A percentile compares a stretch with the other conserved stretches of the same genome.
Evolutionary conservation across 2,329 filamentous ascomycete species (phyloP).

Genomic region (Juglanconis oblonga): DNA sequence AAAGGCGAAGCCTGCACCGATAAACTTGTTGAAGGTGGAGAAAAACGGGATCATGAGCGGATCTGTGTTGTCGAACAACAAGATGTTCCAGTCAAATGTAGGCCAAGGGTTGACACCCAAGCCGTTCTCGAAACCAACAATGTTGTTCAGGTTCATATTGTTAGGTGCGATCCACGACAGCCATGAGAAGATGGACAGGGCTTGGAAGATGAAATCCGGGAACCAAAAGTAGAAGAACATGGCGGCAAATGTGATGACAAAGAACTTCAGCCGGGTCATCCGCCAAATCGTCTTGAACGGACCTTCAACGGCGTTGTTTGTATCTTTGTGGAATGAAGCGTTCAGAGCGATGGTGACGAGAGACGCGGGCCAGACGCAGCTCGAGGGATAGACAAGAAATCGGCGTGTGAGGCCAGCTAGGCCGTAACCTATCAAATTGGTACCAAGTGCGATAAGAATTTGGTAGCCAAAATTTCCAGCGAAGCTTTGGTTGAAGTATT

Average conservation of each 20-base stretch:
- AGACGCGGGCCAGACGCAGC: slow-evolving; percentile 49
- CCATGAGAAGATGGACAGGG: slow-evolving; percentile 47
- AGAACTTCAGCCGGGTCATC: slow-evolving; percentile 44
- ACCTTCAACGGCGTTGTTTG: slow-evolving; percentile 27
- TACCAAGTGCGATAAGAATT: slow-evolving; percentile 46
- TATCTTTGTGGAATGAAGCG: slow-evolving; percentile 43
- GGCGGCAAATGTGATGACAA: slow-evolving; percentile 36
- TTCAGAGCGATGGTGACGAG: slow-evolving; percentile 46
- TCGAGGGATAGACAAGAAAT: slow-evolving; percentile 38
- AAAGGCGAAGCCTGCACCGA: slow-evolving; percentile 54
- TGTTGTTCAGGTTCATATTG: slow-evolving; percentile 29
- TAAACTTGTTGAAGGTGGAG: slow-evolving; percentile 60
- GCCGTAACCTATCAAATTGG: slow-evolving; percentile 55
- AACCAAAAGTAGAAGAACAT: slow-evolving; percentile 54
- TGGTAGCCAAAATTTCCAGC: slow-evolving; percentile 47
- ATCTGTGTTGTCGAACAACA: slow-evolving; percentile 17
- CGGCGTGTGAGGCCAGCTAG: slow-evolving; percentile 47
- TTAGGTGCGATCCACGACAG: slow-evolving; percentile 50
- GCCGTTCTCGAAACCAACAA: slow-evolving; percentile 32
- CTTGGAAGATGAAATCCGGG: slow-evolving; percentile 45
- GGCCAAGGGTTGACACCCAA: slow-evolving; percentile 33
- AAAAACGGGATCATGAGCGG: slow-evolving; percentile 44
- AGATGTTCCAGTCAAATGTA: slow-evolving; percentile 40
- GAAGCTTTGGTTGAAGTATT: slow-evolving; percentile 49
- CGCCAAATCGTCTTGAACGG: slow-evolving; percentile 37